These are phyloP conservation scores for Hippophae gyantsensis DNA, from an alignment of 306 rosid species.

Conservation along the genomic window DNA sequence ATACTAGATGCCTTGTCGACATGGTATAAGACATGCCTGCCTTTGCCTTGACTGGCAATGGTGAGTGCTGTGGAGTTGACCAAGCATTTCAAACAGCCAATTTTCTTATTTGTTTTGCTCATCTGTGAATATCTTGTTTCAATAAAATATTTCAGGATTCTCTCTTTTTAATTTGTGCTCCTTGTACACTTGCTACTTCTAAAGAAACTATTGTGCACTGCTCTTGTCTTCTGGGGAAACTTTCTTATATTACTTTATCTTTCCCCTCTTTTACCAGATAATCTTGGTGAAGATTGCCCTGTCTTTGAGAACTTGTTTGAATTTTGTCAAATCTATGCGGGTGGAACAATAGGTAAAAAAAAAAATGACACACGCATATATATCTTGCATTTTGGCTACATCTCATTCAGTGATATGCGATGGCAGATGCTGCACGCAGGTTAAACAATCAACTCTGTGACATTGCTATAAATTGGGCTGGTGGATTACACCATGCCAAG, in stretches of 20 bases:
- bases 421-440: constrained; percentile 89
- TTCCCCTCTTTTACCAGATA: constrained; percentile 44
- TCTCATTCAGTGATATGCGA: constrained; percentile 16
- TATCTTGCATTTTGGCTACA: constrained; percentile 12
- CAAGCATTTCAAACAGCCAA: not conserved
- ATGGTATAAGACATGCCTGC: not conserved
- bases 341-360: constrained; percentile 83
- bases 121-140: too few relatives aligned
- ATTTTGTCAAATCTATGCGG: constrained; percentile 95
- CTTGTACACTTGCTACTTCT: not conserved
- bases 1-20: not conserved
- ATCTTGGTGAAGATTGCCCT: constrained; percentile 98
- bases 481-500: constrained; percentile 97
- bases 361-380: constrained; percentile 5
- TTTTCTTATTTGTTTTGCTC: too few relatives aligned
- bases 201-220: not conserved
- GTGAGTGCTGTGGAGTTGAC: not conserved
- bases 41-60: not conserved
- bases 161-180: not conserved
- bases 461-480: constrained; percentile 99
- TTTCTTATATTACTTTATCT: constrained; percentile 11
- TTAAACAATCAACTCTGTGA: constrained; percentile 84
- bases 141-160: not conserved
- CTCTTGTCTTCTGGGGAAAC: constrained; percentile 3
- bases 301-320: constrained; percentile 93